Evolutionary conservation across 805 yeast species (phyloP), one percentile per base, ranked within the genome.

Genomic region (Metschnikowia drakensbergensis): DNA sequence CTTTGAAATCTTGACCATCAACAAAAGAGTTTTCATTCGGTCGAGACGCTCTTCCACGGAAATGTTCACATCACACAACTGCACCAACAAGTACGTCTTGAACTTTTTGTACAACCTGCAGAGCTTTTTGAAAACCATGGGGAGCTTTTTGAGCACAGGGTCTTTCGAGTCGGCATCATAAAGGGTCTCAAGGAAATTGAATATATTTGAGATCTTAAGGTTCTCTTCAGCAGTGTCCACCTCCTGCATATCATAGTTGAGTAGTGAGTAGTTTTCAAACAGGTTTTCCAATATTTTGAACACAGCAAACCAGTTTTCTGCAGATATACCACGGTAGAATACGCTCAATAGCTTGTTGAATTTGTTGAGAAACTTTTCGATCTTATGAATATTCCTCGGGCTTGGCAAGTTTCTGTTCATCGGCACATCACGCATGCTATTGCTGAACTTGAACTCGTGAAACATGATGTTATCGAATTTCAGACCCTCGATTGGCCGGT

Each of bases 221-320:
- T 76, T 78, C 9, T 81, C 86, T 29, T 82, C 87, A 6, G 69
- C 66, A 5, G 69, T 68, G 3, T 63, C 57, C 23, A 52, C 47
- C 44, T 58, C 67, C 54, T 70, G 82, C 47, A 67, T 65, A 50
- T 66, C 77, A 61, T 82, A 78, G 43, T 76, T 71, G 60, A 86
- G 83, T 49, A 89, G 68, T 6, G 84, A 77, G 8, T 79, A 67
- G 42, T 77, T 81, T 23, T 80, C 79, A 26, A 84, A 79, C 50
- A 85, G 84, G 30, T 79, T 69, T 61, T 91, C 97, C 39, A 92
- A 66, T 1, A 83, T 67, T 59, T 88, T 92, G 62, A 80, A 86
- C 3, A 84, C 79, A 47, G 77, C 76, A 45, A 88, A 72, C 97
- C 97, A 92, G 57, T 91, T 96, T 51, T 78, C 79, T 9, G 81